Percentiles rank a stretch among this genome's conserved stretches.
Evolutionary conservation across 306 rosid species (phyloP).

Genomic region (Leucaena leucocephala): DNA sequence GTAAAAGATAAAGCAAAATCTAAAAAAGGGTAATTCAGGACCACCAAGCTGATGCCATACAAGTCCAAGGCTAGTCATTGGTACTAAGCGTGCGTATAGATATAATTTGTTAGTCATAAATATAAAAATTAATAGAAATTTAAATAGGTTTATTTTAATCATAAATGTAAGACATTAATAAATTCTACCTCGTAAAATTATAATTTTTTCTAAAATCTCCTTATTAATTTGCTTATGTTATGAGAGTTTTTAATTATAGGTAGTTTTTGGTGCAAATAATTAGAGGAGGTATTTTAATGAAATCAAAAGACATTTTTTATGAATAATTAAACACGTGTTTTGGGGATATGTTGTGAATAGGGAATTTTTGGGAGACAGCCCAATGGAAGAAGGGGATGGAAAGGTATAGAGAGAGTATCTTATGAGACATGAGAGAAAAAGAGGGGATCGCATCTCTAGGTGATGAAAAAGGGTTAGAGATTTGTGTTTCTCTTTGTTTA

Average conservation of each 20-base stretch:
- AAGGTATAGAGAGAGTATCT: constrained; percentile 36
- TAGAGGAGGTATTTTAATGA: no score
- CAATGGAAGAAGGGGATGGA: constrained; percentile 38
- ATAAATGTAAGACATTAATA: no score
- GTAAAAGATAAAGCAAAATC: constrained; percentile 34
- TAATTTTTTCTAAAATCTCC: no score
- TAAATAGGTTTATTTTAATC: no score
- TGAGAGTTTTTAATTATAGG: no score
- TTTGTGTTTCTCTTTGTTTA: constrained; percentile 34
- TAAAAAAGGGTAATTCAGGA: constrained; percentile 30
- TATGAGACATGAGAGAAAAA: constrained; percentile 31
- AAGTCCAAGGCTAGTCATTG: constrained; percentile 28
- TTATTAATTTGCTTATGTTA: no score
- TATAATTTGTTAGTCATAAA: no score
- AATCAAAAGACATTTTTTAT: no score
- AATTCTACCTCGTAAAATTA: no score
- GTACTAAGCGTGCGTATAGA: constrained; percentile 10
- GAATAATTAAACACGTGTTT: constrained; percentile 39
- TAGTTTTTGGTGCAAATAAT: no score
- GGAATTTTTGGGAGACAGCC: constrained; percentile 50
- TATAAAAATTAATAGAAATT: no score
- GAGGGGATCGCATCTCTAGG: constrained; percentile 48
- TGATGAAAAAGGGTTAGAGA: constrained; percentile 39
- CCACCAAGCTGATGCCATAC: constrained; percentile 26
- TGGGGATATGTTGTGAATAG: constrained; percentile 32